Evolutionary conservation across 1,139 yeast species (phyloP), one percentile per base, ranked within the genome.

Genomic region (Waltiozyma sp.): DNA sequence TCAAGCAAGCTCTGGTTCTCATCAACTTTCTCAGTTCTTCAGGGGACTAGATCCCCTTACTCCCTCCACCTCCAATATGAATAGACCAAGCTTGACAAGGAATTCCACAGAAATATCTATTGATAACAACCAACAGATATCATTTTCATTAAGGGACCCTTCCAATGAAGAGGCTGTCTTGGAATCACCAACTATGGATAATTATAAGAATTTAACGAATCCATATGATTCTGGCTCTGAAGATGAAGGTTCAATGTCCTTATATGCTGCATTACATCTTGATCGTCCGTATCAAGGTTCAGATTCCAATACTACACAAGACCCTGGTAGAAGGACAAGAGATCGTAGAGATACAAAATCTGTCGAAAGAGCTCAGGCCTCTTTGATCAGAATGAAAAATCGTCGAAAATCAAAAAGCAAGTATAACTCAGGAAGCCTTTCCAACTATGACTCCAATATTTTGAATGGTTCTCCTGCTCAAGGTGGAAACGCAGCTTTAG

Each of bases 331-430:
- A n/a, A 31, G 34, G n/a, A 15, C 18, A 14, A 16, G 37, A 18
- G 23, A 18, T 35, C 19, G 37, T 23, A 35, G 37, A 35, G 37
- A 63, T 16, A 62, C 64, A 6, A 63, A 77, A 46, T 76, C 81
- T 5, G 67, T 70, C 38, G 85, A 77, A 50, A 64, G 85, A 50
- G 85, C 85, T 0, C 79, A 77, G 55, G 85, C 85, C 0, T 77
- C 84, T 0, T 60, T 80, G 37, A 71, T 76, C 47, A 66, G 88
- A 59, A 77, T 80, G 70, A 69, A 75, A 48, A 73, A 75, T 35
- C 64, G 84, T 47, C 62, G 85, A 45, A 71, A 71, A 54, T 75
- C 78, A 45, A 75, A 71, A 51, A 69, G 75, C 33, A n/a, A 19
- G 19, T 3, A 19, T 21, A 24, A 33, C 21, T 4, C 19, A 5